Conservation (phyloP, 2,329 filamentous ascomycete genomes). For the Ascochyta clinopodiicola region DNA sequence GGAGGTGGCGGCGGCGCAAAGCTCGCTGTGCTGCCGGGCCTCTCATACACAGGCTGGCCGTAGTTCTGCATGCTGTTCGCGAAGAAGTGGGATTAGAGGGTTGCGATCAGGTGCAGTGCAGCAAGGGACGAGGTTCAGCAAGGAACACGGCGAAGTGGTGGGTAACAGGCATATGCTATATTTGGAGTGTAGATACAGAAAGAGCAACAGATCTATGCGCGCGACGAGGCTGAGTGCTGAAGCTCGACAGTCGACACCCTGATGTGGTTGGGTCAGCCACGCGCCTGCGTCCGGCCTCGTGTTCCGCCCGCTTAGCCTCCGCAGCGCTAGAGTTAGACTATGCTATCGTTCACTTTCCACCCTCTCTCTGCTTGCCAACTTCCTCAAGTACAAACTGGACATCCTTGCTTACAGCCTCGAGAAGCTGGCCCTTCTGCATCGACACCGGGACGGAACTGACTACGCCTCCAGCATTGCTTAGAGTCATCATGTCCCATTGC, state of each 20-base stretch:
- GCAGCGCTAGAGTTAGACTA: neutral
- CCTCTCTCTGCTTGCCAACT: slow-evolving; percentile 13
- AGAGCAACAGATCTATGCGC: slow-evolving; percentile 15
- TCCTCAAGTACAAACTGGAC: slow-evolving; percentile 53
- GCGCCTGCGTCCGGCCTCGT: slow-evolving; percentile 2
- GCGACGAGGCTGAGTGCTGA: slow-evolving; percentile 41
- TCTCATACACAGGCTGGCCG: slow-evolving; percentile 37
- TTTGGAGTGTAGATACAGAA: slow-evolving; percentile 30
- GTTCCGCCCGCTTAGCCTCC: slow-evolving; percentile 1
- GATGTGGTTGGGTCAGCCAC: slow-evolving; percentile 17
- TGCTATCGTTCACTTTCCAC: neutral
- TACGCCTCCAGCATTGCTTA: slow-evolving; percentile 70
- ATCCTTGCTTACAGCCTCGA: slow-evolving; percentile 34
- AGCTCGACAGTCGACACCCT: slow-evolving; percentile 17
- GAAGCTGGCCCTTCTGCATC: slow-evolving; percentile 61
- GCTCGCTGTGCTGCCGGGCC: slow-evolving; percentile 40
- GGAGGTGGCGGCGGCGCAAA: slow-evolving; percentile 33
- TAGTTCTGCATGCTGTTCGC: slow-evolving; percentile 43
- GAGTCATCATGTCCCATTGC: slow-evolving; percentile 81
- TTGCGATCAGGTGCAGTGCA: slow-evolving; percentile 13
- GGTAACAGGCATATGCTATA: slow-evolving; percentile 17
- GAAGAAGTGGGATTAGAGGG: slow-evolving; percentile 23
- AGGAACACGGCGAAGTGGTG: slow-evolving; percentile 17
- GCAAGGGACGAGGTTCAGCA: slow-evolving; percentile 12
- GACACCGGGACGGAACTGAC: slow-evolving; percentile 63